phyloP scores from a whole-genome alignment of 1,284 basidiomycete genomes.

The Tilletia caries region DNA sequence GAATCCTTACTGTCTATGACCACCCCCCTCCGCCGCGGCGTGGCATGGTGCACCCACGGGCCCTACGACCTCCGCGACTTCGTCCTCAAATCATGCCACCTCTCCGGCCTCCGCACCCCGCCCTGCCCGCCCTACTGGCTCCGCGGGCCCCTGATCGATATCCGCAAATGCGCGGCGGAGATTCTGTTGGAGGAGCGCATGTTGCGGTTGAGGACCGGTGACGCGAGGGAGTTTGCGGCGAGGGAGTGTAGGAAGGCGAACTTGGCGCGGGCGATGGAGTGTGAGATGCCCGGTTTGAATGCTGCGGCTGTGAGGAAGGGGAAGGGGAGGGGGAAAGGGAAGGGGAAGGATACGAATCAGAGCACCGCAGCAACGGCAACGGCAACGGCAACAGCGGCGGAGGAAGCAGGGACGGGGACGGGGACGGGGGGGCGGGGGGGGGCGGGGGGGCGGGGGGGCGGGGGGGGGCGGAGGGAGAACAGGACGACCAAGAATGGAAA shows the following conservation, averaged over 20 bases:
- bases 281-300: constrained; percentile 8
- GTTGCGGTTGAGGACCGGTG: background rate
- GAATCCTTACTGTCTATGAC: constrained; percentile 2
- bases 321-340: constrained; percentile 23
- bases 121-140: constrained; percentile 30
- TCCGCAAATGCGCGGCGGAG: constrained; percentile 48
- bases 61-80: constrained; percentile 74
- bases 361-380: too few relatives aligned
- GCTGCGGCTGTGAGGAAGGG: constrained; percentile 26
- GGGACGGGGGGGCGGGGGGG: background rate
- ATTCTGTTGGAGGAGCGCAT: constrained; percentile 32
- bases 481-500: background rate
- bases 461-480: background rate
- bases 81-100: constrained; percentile 70
- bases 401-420: background rate
- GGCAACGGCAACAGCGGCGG: background rate
- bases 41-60: constrained; percentile 59
- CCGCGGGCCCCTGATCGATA: constrained; percentile 43
- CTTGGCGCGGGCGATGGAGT: constrained; percentile 11
- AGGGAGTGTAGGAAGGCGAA: background rate
- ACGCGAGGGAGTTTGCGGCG: constrained; percentile 11
- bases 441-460: too few relatives aligned
- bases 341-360: too few relatives aligned
- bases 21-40: constrained; percentile 21
- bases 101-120: constrained; percentile 55